Conservation (phyloP, 2,329 filamentous ascomycete species). For the Alternaria metachromatica region DNA sequence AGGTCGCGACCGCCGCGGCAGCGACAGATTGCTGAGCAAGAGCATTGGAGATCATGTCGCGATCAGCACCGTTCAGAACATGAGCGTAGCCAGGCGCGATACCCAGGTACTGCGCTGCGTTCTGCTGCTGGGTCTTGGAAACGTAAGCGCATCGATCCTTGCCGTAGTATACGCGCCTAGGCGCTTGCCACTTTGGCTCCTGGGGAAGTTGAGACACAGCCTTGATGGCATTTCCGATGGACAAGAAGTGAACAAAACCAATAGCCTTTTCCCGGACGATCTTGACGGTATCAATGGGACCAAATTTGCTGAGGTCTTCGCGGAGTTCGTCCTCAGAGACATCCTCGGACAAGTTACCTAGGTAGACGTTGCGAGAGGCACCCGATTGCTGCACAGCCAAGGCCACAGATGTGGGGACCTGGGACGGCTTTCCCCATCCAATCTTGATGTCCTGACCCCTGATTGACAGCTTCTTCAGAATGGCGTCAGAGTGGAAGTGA, state of each 20-base stretch:
- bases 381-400: constrained; percentile 96
- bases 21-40: constrained; percentile 97
- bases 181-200: constrained; percentile 95
- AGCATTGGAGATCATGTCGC: constrained; percentile 94
- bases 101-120: constrained; percentile 95
- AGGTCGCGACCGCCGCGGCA: constrained; percentile 93
- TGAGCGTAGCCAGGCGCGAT: constrained; percentile 97
- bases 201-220: constrained; percentile 95
- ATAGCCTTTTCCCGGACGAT: constrained; percentile 98
- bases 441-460: constrained; percentile 99
- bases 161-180: constrained; percentile 95
- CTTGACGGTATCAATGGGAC: constrained; percentile 95
- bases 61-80: constrained; percentile 93
- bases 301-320: constrained; percentile 95
- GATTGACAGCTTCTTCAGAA: constrained; percentile 98
- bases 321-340: constrained; percentile 89
- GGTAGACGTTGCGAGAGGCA: constrained; percentile 94
- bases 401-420: constrained; percentile 97
- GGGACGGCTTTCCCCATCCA: constrained; percentile 98
- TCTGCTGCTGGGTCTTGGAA: constrained; percentile 99
- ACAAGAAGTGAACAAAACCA: constrained; percentile 96
- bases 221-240: constrained; percentile 98
- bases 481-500: constrained; percentile 99
- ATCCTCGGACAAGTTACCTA: constrained; percentile 91
- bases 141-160: constrained; percentile 99